A percentile compares a stretch with the other conserved stretches of the same genome.
Evolutionary conservation across 139 green algal species (phyloP).

Genomic region (Chlamydomonas eustigma): DNA sequence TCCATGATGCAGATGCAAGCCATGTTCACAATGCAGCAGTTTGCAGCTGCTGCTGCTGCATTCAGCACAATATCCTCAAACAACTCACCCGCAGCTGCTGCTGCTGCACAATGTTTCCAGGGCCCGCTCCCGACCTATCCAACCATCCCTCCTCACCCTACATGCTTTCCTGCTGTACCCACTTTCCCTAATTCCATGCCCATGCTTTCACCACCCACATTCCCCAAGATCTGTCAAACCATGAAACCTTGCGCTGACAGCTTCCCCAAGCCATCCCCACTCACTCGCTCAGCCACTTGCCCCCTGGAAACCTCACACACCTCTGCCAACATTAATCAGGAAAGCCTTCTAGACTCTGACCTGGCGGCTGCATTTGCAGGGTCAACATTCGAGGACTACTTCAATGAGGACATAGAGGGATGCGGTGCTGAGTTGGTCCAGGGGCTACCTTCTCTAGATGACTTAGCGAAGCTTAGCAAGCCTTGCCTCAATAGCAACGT

Average conservation of each 20-base stretch:
- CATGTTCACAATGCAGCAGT: conserved; percentile 1
- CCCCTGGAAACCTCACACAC: too few species aligned
- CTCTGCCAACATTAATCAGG: too few species aligned
- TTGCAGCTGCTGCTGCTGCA: background rate
- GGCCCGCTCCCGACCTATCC: background rate
- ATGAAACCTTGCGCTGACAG: too few species aligned
- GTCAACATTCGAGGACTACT: background rate
- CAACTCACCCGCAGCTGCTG: background rate
- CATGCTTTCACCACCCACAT: too few species aligned
- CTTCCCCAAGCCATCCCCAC: too few species aligned
- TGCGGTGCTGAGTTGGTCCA: background rate
- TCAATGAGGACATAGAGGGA: background rate
- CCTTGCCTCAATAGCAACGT: too few species aligned
- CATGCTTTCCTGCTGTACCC: too few species aligned
- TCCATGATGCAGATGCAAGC: conserved; percentile 3
- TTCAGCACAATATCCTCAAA: background rate
- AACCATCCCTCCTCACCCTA: background rate
- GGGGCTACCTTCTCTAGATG: background rate
- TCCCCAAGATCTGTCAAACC: too few species aligned
- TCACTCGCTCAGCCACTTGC: too few species aligned
- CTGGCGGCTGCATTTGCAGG: background rate
- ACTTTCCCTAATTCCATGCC: too few species aligned
- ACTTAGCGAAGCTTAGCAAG: background rate
- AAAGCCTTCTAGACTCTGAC: too few species aligned
- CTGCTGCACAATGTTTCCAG: background rate